Conservation (phyloP, 306 rosid species). For the Cucumis melo region DNA sequence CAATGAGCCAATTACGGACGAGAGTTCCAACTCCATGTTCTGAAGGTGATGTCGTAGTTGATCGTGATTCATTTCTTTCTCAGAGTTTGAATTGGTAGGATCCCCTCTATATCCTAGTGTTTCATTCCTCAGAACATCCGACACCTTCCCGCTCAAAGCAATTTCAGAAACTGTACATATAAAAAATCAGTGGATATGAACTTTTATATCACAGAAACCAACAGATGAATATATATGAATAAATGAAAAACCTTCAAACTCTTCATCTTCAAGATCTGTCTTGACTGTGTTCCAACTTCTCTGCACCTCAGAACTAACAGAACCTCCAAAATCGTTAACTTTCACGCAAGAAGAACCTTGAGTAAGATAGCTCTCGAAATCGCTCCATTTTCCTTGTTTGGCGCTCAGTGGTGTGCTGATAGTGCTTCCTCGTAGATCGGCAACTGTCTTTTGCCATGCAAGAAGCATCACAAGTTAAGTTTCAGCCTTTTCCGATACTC, state of each 20-base stretch:
- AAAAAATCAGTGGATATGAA: constrained; percentile 14
- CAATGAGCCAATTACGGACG: constrained; percentile 34
- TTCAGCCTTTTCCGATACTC: constrained; percentile 15
- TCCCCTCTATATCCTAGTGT: constrained; percentile 15
- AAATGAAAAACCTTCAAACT: constrained; percentile 51
- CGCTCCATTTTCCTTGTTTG: constrained; percentile 9
- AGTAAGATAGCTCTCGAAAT: constrained; percentile 21
- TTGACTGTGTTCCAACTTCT: constrained; percentile 57
- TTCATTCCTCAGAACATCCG: constrained; percentile 22
- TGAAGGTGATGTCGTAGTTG: constrained; percentile 41
- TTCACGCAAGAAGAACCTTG: constrained; percentile 20
- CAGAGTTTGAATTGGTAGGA: constrained; percentile 17
- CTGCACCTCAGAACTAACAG: constrained; percentile 39
- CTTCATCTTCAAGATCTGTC: constrained; percentile 31
- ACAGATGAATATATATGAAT: neutral
- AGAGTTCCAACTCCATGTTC: constrained; percentile 53
- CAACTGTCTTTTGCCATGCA: constrained; percentile 50
- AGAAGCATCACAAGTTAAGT: constrained; percentile 25
- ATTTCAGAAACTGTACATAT: constrained; percentile 44
- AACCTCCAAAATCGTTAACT: constrained; percentile 19
- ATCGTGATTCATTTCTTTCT: constrained; percentile 17
- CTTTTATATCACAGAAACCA: neutral
- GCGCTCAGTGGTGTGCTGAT: constrained; percentile 26
- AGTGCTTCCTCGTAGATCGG: constrained; percentile 23
- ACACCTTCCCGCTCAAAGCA: constrained; percentile 20